Conservation (phyloP, 2,329 filamentous ascomycete genomes). For the Fusarium kyushuense region DNA sequence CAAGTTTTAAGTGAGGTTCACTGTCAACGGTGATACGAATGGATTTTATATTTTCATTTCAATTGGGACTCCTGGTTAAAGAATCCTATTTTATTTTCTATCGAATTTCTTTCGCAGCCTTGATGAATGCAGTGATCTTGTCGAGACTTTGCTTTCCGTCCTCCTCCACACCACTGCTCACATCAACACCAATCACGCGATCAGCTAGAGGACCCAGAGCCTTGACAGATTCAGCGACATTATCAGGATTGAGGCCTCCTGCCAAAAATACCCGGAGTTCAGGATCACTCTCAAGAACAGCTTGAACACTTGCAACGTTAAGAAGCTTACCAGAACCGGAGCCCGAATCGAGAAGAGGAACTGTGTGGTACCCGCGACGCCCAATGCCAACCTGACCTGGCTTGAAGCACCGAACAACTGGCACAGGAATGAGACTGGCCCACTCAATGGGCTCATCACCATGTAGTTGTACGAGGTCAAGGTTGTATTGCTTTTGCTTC, state of each 20-base stretch:
- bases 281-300: constrained; percentile 73
- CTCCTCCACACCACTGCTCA: constrained; percentile 92
- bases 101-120: constrained; percentile 72
- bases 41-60: background rate
- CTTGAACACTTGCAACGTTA: constrained; percentile 76
- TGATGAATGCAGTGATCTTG: constrained; percentile 85
- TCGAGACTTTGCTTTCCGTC: constrained; percentile 82
- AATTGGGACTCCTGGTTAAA: background rate
- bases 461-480: constrained; percentile 94
- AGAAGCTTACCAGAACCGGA: constrained; percentile 84
- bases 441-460: constrained; percentile 93
- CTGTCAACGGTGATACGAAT: background rate
- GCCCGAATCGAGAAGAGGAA: constrained; percentile 89
- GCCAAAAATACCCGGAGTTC: constrained; percentile 84
- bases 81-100: constrained; percentile 48
- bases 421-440: constrained; percentile 88
- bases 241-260: constrained; percentile 84
- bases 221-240: constrained; percentile 75
- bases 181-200: constrained; percentile 85
- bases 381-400: constrained; percentile 80
- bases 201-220: constrained; percentile 70
- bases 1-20: background rate
- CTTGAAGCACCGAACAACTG: constrained; percentile 88
- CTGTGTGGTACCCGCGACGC: constrained; percentile 81
- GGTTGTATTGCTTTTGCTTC: constrained; percentile 78